Percentiles rank a stretch among this genome's conserved stretches.
These are phyloP conservation scores for Agarophyton chilense DNA, from an alignment of 23 red algal species.

Conservation along the genomic window DNA sequence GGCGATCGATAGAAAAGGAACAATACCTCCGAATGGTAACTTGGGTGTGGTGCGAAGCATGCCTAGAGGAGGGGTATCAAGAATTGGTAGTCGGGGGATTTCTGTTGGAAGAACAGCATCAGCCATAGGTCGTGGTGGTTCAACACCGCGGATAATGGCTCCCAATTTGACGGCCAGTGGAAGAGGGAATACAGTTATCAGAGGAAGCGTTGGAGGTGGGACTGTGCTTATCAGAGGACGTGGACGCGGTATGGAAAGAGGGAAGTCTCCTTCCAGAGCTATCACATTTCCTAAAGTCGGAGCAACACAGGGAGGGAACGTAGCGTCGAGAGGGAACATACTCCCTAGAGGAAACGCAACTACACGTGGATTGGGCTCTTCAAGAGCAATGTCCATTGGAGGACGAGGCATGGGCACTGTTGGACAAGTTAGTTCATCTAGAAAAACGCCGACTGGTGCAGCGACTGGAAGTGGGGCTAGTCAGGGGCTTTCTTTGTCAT, in stretches of 20 bases:
- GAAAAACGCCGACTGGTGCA: neutral
- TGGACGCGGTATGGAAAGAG: neutral
- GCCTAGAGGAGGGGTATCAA: neutral
- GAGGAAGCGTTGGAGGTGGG: neutral
- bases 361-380: neutral
- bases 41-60: neutral
- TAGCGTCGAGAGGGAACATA: neutral
- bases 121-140: neutral
- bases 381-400: neutral
- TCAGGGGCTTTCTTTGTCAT: neutral
- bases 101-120: neutral
- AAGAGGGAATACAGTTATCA: neutral
- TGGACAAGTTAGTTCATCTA: too few relatives aligned
- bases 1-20: neutral
- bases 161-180: neutral
- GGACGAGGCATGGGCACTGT: neutral
- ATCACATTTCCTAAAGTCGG: neutral
- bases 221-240: neutral
- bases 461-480: neutral
- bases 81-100: neutral
- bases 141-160: neutral
- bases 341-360: too few relatives aligned
- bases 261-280: neutral
- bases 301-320: neutral
- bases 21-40: neutral